These are phyloP conservation scores for Claviceps paspali DNA, from an alignment of 2,329 filamentous ascomycete species.

Conservation along the genomic window DNA sequence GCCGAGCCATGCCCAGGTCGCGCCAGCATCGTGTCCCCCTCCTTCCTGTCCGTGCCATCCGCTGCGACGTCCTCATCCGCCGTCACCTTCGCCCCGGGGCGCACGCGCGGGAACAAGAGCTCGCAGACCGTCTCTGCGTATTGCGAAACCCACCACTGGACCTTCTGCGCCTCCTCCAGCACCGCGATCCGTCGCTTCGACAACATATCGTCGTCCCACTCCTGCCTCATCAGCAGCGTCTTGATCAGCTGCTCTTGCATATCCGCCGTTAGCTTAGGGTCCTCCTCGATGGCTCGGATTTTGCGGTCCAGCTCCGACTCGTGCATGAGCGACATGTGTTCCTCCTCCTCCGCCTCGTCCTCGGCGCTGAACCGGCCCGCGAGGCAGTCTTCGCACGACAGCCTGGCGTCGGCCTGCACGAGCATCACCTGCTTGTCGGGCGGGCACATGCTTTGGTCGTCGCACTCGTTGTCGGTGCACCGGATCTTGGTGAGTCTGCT, in stretches of 20 bases:
- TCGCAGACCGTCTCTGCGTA: background rate
- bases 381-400: slow-evolving; percentile 16
- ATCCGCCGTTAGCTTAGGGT: no score
- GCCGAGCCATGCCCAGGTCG: no score
- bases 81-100: no score
- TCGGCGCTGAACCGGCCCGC: slow-evolving; percentile 1
- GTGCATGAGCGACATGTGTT: no score
- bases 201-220: background rate
- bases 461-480: slow-evolving; percentile 15
- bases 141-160: background rate
- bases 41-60: background rate
- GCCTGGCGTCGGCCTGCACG: slow-evolving; percentile 11
- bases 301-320: slow-evolving; percentile 4
- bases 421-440: slow-evolving; percentile 9
- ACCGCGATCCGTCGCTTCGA: background rate
- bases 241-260: no score
- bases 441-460: slow-evolving; percentile 9
- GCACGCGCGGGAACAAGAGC: background rate
- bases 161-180: background rate
- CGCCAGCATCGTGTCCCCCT: no score
- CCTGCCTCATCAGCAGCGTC: background rate
- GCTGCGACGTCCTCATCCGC: no score
- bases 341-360: slow-evolving; percentile 4
- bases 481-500: slow-evolving; percentile 13
- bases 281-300: no score